Base-by-base conservation (phyloP, 1,284 basidiomycete genomes). In the Grifola frondosa region DNA sequence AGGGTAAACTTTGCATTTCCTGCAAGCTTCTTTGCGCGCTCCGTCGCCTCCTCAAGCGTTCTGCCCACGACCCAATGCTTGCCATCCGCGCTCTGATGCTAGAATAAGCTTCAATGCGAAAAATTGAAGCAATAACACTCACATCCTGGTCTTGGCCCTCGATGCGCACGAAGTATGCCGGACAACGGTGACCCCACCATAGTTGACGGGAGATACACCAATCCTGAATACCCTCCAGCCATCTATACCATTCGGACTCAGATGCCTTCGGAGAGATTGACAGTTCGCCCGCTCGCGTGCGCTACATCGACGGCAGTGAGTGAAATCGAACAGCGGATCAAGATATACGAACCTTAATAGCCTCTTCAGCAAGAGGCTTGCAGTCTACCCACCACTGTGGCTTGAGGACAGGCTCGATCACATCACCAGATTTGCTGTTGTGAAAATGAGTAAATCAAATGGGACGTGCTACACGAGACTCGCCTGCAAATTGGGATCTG, bases 371-470 rank as follows among this genome's bases (percentile, higher is more conserved):
- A 41, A 99, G 75, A 2, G 90, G 89, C 64, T 91, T 85, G 74
- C 93, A 97, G 68, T 88, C 84, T 37, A 99, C 90, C 95, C 95
- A 99, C 97, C 97, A 99, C 64, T 99, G 97, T 0, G 97, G 97
- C 70, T 98, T 99, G 62, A 99, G 77, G 26, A 98, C 75, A 6
- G 91, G 90, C 67, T 99, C 97, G 54, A 99, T 97, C 40, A 99
- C 70, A 64, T 99, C 97, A 3, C 96, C 96, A 2, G 92, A 96
- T 75, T 95, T 94, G 54, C 87, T 92, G 48, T 6, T 35, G 43
- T 6, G 17, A n/a, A 17, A 42, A 20, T 10, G n/a, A 28, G 19
- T 16, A 6, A 30, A 15, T 19, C 32, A 8, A 6, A 16, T 6
- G 4, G 7, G 31, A 23, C 30, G 42, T 24, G 17, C 11, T 29